Conservation (phyloP, 2,329 filamentous ascomycete genomes). For the Exophiala spinifera region DNA sequence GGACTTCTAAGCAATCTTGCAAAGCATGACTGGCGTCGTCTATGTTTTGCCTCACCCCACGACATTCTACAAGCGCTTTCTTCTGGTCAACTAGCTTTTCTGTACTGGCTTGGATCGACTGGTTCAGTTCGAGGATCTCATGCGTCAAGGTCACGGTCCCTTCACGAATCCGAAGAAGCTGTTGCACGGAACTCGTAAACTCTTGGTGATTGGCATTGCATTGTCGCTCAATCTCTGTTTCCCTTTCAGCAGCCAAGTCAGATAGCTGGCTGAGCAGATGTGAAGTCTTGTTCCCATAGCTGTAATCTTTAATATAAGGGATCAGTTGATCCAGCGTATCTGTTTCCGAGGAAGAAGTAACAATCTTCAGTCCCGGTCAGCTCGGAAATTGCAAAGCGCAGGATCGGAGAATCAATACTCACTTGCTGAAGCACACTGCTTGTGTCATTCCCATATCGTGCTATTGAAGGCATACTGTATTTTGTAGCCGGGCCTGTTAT, state of each 20-base stretch:
- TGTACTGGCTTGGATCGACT: constrained; percentile 91
- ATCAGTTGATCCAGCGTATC: constrained; percentile 97
- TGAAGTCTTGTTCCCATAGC: constrained; percentile 67
- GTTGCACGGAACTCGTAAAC: constrained; percentile 89
- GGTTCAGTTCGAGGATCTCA: constrained; percentile 88
- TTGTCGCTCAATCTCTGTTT: constrained; percentile 88
- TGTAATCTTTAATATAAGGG: constrained; percentile 86
- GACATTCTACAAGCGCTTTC: constrained; percentile 86
- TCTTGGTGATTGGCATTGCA: constrained; percentile 96
- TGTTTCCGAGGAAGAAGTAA: constrained; percentile 82
- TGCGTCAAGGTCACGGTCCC: constrained; percentile 83
- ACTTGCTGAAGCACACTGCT: constrained; percentile 42
- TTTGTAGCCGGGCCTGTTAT: not conserved
- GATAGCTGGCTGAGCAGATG: constrained; percentile 74
- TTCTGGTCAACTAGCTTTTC: constrained; percentile 94
- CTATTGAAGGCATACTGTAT: constrained; percentile 36
- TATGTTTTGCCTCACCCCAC: constrained; percentile 90
- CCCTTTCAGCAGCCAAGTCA: constrained; percentile 79
- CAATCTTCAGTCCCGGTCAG: constrained; percentile 61
- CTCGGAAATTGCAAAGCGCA: not conserved
- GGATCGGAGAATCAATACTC: not conserved
- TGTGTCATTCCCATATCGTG: constrained; percentile 36
- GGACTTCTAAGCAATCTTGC: constrained; percentile 85
- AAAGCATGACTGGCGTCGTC: constrained; percentile 86
- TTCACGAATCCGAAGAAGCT: constrained; percentile 86